Base-by-base conservation (phyloP, 805 yeast species). In the Ogataea methylovora region DNA sequence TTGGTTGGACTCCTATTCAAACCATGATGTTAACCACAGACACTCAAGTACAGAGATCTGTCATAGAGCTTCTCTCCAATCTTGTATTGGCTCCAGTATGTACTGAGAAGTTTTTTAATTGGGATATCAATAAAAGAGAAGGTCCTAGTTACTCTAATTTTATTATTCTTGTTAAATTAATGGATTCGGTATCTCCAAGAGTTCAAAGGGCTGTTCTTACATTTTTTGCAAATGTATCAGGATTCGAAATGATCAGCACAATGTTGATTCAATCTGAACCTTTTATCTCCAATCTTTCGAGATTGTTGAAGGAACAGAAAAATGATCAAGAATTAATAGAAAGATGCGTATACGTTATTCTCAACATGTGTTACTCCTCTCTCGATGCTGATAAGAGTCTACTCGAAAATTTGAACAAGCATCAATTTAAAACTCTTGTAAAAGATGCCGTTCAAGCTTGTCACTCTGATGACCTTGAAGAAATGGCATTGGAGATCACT, bases 31-130 rank as follows among this genome's bases (percentile, higher is more conserved):
- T 52, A 2, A 67, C 63, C 9, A 39, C 58, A 2, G 61, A 71
- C 33, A 54, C 58, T 2, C 58, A 56, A 21, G 53, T 75, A 11
- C 76, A 70, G 36, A 52, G 56, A 30, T 65, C 72, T 2, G 39
- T 68, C 1, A 60, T 78, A 58, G 77, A 74, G 40, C 53, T 72
- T 28, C 42, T 74, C 6, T 60, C 71, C 10, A 73, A 73, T 45
- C 45, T 75, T 24, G 59, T 68, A 3, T 40, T 49, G 10, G 41
- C 49, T 11, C 67, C 67, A 1, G 17, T 45, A 6, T 56, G 65
- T 36, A 54, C 74, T 23, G 77, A 73, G 2, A 72, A 73, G 39
- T 69, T 81, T 44, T 82, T 82, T 60, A 76, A 79, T 44, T 61
- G 73, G 63, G 25, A 25, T n/a, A 11, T n/a, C 2, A 8, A 30